A percentile compares a stretch with the other conserved stretches of the same genome.
These are phyloP conservation scores for Rhodotorula toruloides DNA, from an alignment of 768 basidiomycete species.

Conservation along the genomic window DNA sequence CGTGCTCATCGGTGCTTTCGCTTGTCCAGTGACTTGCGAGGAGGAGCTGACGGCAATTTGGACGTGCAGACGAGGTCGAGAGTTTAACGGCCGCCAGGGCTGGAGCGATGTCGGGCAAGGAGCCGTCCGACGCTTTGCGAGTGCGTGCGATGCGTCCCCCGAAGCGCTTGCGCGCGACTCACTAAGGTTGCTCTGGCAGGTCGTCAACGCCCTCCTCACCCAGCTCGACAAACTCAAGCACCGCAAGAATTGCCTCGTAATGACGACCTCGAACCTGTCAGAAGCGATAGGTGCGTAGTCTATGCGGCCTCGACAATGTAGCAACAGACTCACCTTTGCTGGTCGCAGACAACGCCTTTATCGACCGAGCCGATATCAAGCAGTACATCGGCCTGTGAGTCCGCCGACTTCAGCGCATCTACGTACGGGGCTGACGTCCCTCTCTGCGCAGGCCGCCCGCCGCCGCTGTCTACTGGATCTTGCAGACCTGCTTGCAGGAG, in stretches of 20 bases:
- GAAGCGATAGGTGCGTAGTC: constrained; percentile 61
- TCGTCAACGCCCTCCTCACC: constrained; percentile 93
- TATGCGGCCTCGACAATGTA: constrained; percentile 53
- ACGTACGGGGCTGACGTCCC: not conserved
- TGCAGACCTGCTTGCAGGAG: constrained; percentile 73
- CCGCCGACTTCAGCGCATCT: not conserved
- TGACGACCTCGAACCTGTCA: constrained; percentile 92
- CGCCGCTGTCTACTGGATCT: constrained; percentile 88
- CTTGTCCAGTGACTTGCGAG: not conserved
- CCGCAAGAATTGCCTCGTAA: constrained; percentile 85
- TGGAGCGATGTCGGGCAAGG: constrained; percentile 88
- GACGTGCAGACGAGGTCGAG: constrained; percentile 80
- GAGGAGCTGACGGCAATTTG: not conserved
- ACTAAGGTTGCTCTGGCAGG: constrained; percentile 53
- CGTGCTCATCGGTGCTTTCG: constrained; percentile 71
- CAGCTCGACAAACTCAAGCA: constrained; percentile 93
- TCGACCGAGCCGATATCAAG: constrained; percentile 93
- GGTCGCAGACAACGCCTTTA: constrained; percentile 76
- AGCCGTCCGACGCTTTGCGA: constrained; percentile 87
- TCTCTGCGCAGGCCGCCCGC: constrained; percentile 57
- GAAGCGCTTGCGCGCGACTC: not conserved
- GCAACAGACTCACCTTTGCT: not conserved
- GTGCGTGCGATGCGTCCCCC: constrained; percentile 50
- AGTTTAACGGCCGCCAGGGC: constrained; percentile 89
- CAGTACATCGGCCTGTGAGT: constrained; percentile 57